Percentiles rank a stretch among this genome's conserved stretches.
phyloP scores from a whole-genome alignment of 768 basidiomycete genomes.

The Pleurotus pulmonarius region DNA sequence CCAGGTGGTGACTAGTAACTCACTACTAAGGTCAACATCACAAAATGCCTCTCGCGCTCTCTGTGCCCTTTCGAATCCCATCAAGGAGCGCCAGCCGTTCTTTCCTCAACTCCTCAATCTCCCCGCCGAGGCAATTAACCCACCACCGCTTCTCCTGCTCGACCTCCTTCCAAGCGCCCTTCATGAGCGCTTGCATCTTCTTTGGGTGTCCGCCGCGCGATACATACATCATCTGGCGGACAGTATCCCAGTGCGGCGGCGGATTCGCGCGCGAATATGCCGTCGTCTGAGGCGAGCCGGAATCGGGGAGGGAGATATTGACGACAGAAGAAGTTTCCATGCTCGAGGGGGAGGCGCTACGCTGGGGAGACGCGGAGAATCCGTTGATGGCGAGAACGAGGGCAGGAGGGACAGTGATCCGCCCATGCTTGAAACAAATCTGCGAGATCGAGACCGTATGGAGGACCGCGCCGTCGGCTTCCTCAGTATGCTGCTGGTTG shows the following conservation, averaged over 20 bases:
- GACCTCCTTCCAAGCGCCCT: conserved; percentile 59
- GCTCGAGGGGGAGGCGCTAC: conserved; percentile 6
- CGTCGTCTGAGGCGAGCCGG: conserved; percentile 4
- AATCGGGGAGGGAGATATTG: not conserved
- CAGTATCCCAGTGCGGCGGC: conserved; percentile 47
- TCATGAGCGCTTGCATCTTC: conserved; percentile 42
- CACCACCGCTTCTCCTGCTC: conserved; percentile 64
- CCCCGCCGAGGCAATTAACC: conserved; percentile 53
- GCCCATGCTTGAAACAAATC: conserved; percentile 64
- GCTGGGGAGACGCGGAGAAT: conserved; percentile 31
- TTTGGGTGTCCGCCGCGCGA: conserved; percentile 30
- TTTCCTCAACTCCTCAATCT: conserved; percentile 37
- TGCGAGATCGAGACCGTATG: conserved; percentile 65
- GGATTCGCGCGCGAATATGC: conserved; percentile 38
- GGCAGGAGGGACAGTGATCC: conserved; percentile 71
- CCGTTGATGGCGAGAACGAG: conserved; percentile 61
- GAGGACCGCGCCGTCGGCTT: conserved; percentile 52
- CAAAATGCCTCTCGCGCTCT: conserved; percentile 21
- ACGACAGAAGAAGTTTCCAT: conserved; percentile 25
- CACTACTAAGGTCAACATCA: not conserved
- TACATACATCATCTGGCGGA: conserved; percentile 30
- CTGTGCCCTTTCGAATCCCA: conserved; percentile 31
- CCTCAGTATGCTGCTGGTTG: conserved; percentile 27
- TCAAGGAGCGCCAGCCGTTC: conserved; percentile 29
- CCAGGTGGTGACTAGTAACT: no score